These are phyloP conservation scores for sorghum (Sorghum bicolor) DNA, from an alignment of 176 grass and related monocot species.

Conservation along the genomic window DNA sequence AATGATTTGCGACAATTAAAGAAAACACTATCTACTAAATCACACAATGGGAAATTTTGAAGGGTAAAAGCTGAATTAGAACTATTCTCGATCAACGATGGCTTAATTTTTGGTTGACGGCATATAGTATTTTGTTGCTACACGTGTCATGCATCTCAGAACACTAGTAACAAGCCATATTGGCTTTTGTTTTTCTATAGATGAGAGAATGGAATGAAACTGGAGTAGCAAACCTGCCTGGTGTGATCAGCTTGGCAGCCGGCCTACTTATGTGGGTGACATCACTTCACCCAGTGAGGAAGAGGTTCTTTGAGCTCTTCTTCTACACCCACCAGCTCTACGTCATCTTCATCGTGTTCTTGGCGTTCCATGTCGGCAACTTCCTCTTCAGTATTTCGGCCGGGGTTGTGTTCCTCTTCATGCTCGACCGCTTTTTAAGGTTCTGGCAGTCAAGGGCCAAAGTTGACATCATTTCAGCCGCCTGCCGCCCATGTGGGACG, in stretches of 20 bases:
- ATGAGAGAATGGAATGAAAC: constrained; percentile 69
- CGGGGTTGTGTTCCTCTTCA: constrained; percentile 81
- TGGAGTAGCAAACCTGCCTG: constrained; percentile 77
- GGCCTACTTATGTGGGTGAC: constrained; percentile 97
- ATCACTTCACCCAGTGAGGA: constrained; percentile 78
- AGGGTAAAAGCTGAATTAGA: neutral
- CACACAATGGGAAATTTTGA: neutral
- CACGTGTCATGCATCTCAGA: neutral
- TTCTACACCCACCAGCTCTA: constrained; percentile 99
- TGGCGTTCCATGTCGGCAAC: constrained; percentile 78
- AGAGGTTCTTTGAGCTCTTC: constrained; percentile 95
- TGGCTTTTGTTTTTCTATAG: constrained; percentile 35
- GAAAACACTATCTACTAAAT: neutral
- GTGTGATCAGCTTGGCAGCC: constrained; percentile 87
- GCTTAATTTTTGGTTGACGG: neutral
- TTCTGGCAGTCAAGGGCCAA: constrained; percentile 86
- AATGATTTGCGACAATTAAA: neutral
- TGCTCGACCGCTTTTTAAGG: constrained; percentile 82
- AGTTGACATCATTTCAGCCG: constrained; percentile 78
- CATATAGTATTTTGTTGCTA: neutral
- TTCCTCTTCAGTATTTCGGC: constrained; percentile 77
- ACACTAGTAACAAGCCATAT: constrained; percentile 9
- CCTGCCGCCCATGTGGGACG: constrained; percentile 71
- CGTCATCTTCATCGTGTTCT: constrained; percentile 85
- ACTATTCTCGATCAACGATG: neutral